These are phyloP conservation scores for Lachnellula cervina DNA, from an alignment of 2,329 filamentous ascomycete genomes.

Conservation along the genomic window DNA sequence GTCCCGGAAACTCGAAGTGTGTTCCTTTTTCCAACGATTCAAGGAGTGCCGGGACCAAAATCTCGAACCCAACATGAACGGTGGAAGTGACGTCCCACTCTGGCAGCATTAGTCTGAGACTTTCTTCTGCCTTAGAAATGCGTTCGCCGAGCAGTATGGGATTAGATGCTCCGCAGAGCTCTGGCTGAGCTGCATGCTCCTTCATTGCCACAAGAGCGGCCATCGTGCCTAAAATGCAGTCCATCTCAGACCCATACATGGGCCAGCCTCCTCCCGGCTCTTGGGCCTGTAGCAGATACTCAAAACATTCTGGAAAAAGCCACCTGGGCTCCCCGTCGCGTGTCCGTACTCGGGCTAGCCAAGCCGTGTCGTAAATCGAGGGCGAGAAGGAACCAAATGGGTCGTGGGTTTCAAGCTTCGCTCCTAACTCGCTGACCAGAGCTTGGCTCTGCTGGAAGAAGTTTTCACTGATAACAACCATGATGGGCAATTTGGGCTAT, in stretches of 20 bases:
- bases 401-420: background rate
- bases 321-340: background rate
- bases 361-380: background rate
- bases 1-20: constrained; percentile 27
- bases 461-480: background rate
- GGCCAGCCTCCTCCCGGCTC: background rate
- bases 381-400: background rate
- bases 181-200: background rate
- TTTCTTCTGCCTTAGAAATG: background rate
- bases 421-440: background rate
- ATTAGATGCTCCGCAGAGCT: background rate
- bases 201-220: constrained; percentile 2
- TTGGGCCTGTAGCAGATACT: background rate
- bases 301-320: background rate
- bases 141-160: background rate
- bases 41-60: background rate
- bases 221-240: constrained; percentile 3
- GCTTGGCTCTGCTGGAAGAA: background rate
- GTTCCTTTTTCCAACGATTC: background rate
- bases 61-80: constrained; percentile 7
- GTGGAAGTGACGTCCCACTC: constrained; percentile 1
- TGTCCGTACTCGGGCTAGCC: background rate
- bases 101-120: background rate
- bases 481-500: background rate
- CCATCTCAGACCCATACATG: background rate